phyloP scores from a whole-genome alignment of 2,329 filamentous ascomycete species.

The Aspergillus novoparasiticus region DNA sequence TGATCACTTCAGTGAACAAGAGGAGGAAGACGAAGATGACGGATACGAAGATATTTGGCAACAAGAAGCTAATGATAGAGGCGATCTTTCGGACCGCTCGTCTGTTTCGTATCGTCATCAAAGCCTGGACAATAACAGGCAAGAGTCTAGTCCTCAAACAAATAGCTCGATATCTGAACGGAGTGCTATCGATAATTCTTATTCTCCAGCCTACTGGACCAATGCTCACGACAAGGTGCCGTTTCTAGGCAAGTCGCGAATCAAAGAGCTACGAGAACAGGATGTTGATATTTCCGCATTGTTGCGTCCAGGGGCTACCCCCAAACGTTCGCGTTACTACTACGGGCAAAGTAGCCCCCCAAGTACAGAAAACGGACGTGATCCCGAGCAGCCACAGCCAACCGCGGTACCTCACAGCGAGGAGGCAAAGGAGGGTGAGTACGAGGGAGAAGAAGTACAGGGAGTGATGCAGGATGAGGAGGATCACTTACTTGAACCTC shows the following conservation, averaged over 20 bases:
- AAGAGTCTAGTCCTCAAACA: slow-evolving; percentile 37
- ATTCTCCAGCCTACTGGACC: slow-evolving; percentile 35
- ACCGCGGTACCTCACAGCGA: slow-evolving; percentile 16
- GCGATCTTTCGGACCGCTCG: slow-evolving; percentile 31
- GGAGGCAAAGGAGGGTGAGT: slow-evolving; percentile 18
- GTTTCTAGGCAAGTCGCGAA: slow-evolving; percentile 34
- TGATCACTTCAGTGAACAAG: slow-evolving; percentile 19
- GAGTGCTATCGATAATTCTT: slow-evolving; percentile 24
- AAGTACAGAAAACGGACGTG: slow-evolving; percentile 22
- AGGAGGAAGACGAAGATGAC: slow-evolving; percentile 32
- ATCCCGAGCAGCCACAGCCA: slow-evolving; percentile 16
- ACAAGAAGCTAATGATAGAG: slow-evolving; percentile 45
- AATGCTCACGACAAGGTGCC: slow-evolving; percentile 29
- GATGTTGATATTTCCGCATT: slow-evolving; percentile 38
- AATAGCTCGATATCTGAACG: slow-evolving; percentile 27
- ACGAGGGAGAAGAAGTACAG: slow-evolving; percentile 14
- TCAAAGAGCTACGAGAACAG: slow-evolving; percentile 37
- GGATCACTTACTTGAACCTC: slow-evolving; percentile 20
- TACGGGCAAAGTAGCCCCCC: slow-evolving; percentile 37
- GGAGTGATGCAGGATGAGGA: slow-evolving; percentile 15
- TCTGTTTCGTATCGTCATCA: slow-evolving; percentile 20
- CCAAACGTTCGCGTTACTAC: slow-evolving; percentile 40
- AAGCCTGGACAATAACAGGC: slow-evolving; percentile 24
- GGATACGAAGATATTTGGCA: slow-evolving; percentile 53
- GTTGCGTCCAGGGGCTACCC: slow-evolving; percentile 36